A percentile compares a stretch with the other conserved stretches of the same genome.
These are phyloP conservation scores for Pestalotiopsis sp. DNA, from an alignment of 2,329 filamentous ascomycete genomes.

Conservation along the genomic window DNA sequence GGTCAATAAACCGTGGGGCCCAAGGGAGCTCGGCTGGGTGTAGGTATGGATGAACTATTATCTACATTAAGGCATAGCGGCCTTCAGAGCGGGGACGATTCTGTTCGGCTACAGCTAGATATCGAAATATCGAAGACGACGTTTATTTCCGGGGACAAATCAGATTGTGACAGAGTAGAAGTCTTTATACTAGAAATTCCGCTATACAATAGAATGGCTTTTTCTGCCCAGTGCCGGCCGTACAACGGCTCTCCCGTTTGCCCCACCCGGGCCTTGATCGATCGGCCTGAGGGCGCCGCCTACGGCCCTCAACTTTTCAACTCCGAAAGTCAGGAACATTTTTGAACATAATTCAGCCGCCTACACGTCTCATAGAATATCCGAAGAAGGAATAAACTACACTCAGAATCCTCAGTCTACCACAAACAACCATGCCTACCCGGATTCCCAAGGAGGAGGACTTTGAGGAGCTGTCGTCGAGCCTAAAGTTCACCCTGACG, in stretches of 20 bases:
- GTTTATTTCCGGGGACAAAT: too few species aligned
- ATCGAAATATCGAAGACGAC: background rate
- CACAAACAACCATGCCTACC: constrained; percentile 32
- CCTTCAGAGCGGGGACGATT: background rate
- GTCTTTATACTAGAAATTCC: too few species aligned
- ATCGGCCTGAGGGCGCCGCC: background rate
- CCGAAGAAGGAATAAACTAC: background rate
- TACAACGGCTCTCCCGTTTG: background rate
- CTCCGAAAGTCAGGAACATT: background rate
- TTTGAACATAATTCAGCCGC: background rate
- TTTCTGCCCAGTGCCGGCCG: background rate
- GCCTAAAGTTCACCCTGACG: constrained; percentile 46
- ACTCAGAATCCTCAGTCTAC: background rate
- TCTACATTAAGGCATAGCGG: background rate
- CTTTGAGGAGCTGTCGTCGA: constrained; percentile 44
- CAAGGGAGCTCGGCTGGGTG: background rate
- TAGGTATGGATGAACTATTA: background rate
- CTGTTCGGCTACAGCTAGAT: background rate
- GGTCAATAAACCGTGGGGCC: constrained; percentile 8
- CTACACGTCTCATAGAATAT: background rate
- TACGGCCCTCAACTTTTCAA: background rate
- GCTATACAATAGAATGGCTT: background rate
- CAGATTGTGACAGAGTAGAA: too few species aligned
- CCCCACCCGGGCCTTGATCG: background rate
- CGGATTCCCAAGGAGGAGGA: constrained; percentile 53